A percentile compares a stretch with the other conserved stretches of the same genome.
These are phyloP conservation scores for Cladosporium sphaerospermum DNA, from an alignment of 2,329 filamentous ascomycete genomes.

Conservation along the genomic window DNA sequence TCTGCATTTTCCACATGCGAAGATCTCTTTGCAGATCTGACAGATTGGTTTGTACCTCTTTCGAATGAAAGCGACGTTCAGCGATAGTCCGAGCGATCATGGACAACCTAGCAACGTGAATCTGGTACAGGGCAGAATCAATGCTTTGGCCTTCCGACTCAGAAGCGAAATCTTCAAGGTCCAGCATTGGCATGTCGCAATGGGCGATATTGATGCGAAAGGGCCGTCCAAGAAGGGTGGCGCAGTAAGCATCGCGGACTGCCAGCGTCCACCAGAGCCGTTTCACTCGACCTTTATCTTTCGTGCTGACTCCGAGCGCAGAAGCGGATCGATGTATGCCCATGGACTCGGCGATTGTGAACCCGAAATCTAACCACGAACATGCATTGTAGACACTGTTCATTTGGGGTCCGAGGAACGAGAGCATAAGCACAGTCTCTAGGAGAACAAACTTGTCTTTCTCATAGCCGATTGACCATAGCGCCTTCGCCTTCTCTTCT, in stretches of 20 bases:
- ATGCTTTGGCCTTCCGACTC: background rate
- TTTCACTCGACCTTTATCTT: conserved; percentile 17
- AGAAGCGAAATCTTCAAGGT: conserved; percentile 15
- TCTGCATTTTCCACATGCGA: background rate
- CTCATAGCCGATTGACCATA: conserved; percentile 19
- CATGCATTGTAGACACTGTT: conserved; percentile 21
- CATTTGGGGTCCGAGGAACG: conserved; percentile 17
- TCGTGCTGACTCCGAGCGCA: conserved; percentile 12
- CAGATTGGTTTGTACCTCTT: conserved; percentile 5
- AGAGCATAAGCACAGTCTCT: conserved; percentile 17
- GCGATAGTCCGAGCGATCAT: conserved; percentile 14
- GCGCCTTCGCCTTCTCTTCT: conserved; percentile 16
- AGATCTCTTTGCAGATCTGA: conserved; percentile 9
- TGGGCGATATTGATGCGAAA: conserved; percentile 19
- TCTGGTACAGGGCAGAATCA: conserved; percentile 15
- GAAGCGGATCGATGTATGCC: conserved; percentile 18
- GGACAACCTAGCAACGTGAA: conserved; percentile 17
- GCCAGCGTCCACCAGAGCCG: conserved; percentile 21
- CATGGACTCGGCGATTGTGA: conserved; percentile 20
- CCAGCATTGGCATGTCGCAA: conserved; percentile 16
- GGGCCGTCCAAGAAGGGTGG: conserved; percentile 17
- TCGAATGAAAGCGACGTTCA: conserved; percentile 12
- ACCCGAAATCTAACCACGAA: conserved; percentile 18
- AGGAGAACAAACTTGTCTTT: conserved; percentile 19
- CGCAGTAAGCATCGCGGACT: conserved; percentile 17